Percentiles rank a stretch among this genome's conserved stretches.
phyloP scores from a whole-genome alignment of 768 basidiomycete genomes.

The Trametes coccinea region DNA sequence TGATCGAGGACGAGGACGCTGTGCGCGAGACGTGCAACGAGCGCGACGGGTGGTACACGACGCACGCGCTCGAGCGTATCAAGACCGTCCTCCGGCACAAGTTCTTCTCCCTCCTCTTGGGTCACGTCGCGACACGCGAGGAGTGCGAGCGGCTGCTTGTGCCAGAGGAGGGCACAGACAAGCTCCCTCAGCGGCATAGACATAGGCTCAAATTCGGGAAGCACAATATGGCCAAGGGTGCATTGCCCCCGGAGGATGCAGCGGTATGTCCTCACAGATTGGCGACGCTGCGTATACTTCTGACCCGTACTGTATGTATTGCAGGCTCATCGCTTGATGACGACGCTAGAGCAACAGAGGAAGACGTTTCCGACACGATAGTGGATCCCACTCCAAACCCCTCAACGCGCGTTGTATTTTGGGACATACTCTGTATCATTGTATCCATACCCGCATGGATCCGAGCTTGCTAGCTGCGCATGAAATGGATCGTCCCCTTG shows the following conservation, averaged over 20 bases:
- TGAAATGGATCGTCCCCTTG: neutral
- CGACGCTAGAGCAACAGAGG: conserved; percentile 49
- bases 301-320: neutral
- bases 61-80: conserved; percentile 76
- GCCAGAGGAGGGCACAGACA: conserved; percentile 31
- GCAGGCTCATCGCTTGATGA: conserved; percentile 70
- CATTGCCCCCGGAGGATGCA: conserved; percentile 78
- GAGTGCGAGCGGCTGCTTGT: conserved; percentile 69
- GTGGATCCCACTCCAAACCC: neutral
- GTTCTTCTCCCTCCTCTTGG: conserved; percentile 75
- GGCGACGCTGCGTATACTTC: neutral
- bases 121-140: conserved; percentile 68
- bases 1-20: conserved; percentile 75
- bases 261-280: conserved; percentile 51
- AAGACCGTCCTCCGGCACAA: conserved; percentile 85
- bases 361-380: conserved; percentile 19
- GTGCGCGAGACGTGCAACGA: conserved; percentile 74
- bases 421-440: neutral
- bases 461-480: too few relatives aligned
- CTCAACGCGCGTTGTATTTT: neutral
- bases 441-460: too few relatives aligned
- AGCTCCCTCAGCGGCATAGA: conserved; percentile 36
- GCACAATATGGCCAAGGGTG: conserved; percentile 89
- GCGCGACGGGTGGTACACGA: conserved; percentile 88
- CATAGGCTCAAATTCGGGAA: conserved; percentile 61